Evolutionary conservation across 129 eudicot genomes (phyloP).

Genomic region (Escallonia rubra): DNA sequence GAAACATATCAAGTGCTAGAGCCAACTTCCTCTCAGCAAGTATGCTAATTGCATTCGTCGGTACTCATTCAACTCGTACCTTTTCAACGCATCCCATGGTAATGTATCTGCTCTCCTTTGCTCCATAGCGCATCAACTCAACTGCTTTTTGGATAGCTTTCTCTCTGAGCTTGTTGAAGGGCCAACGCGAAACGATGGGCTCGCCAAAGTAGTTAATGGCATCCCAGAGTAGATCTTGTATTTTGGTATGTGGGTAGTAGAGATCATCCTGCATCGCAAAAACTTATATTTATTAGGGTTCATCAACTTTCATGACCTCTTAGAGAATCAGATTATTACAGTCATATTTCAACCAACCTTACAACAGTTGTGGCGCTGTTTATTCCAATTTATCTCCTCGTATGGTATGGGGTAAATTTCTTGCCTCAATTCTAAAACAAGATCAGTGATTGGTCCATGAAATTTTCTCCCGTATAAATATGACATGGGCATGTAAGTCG

Average conservation of each 20-base stretch:
- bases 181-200: constrained; percentile 58
- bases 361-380: constrained; percentile 61
- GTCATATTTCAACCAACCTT: constrained; percentile 6
- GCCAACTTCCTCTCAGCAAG: too few relatives aligned
- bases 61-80: constrained; percentile 18
- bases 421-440: constrained; percentile 42
- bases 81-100: constrained; percentile 58
- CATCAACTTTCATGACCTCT: too few relatives aligned
- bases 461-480: constrained; percentile 44
- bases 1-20: background rate
- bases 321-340: too few relatives aligned
- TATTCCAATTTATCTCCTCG: constrained; percentile 51
- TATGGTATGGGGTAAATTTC: constrained; percentile 51
- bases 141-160: constrained; percentile 42
- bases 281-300: too few relatives aligned
- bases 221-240: constrained; percentile 70
- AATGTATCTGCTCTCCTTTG: constrained; percentile 58
- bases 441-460: constrained; percentile 59
- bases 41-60: too few relatives aligned
- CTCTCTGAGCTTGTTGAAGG: constrained; percentile 58
- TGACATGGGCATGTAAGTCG: constrained; percentile 69
- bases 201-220: constrained; percentile 48
- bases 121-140: constrained; percentile 52
- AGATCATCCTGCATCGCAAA: constrained; percentile 28
- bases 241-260: constrained; percentile 42